Conservation (phyloP, 257 asterid genomes). For the Osmanthus fragrans region DNA sequence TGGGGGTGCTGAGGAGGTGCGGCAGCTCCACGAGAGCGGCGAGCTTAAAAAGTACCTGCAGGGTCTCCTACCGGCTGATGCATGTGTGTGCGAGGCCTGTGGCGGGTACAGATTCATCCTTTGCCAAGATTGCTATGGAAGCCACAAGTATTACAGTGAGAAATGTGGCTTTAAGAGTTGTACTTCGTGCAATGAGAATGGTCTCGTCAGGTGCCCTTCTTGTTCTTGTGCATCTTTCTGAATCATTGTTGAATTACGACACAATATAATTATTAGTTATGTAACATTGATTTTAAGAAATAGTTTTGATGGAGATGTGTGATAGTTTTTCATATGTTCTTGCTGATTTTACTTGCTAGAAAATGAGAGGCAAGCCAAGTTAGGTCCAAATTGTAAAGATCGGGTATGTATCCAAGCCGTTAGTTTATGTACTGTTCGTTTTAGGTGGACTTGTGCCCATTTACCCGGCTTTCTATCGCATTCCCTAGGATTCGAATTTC, state of each 20-base stretch:
- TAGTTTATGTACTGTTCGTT: too few relatives aligned
- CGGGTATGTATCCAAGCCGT: too few relatives aligned
- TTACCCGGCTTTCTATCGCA: too few relatives aligned
- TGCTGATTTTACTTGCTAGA: constrained; percentile 2
- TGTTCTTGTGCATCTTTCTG: constrained; percentile 55
- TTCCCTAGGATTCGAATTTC: too few relatives aligned
- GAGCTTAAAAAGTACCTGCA: constrained; percentile 73
- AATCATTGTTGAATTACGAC: constrained; percentile 20
- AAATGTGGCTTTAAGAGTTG: constrained; percentile 79
- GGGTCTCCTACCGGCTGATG: constrained; percentile 55
- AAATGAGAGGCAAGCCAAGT: neutral
- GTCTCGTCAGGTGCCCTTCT: constrained; percentile 93
- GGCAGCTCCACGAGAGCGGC: constrained; percentile 82
- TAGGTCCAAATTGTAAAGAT: too few relatives aligned
- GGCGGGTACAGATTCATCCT: constrained; percentile 75
- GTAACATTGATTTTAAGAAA: neutral
- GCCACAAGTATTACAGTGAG: constrained; percentile 76
- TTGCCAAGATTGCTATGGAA: constrained; percentile 75
- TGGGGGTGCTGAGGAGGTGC: constrained; percentile 90
- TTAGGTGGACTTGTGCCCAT: too few relatives aligned
- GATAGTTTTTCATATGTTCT: neutral
- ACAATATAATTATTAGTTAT: neutral
- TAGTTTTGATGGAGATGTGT: neutral
- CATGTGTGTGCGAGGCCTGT: constrained; percentile 75
- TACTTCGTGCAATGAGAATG: constrained; percentile 82